Evolutionary conservation across 495 filamentous ascomycete genomes (phyloP), one percentile per base, ranked within the genome.

Genomic region (Stereocaulon alpinum): DNA sequence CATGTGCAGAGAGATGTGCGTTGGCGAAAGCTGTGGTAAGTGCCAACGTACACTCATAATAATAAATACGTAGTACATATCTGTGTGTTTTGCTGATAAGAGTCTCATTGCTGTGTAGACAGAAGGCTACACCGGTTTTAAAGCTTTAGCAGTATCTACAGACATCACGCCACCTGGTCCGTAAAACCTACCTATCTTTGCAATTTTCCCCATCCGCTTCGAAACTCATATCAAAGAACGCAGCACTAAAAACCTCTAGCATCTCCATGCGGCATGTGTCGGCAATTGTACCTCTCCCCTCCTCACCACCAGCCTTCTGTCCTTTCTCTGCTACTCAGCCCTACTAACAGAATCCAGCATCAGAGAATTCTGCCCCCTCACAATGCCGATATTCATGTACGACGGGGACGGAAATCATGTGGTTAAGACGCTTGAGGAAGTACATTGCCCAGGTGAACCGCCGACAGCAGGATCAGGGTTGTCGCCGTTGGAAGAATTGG

Each of bases 1-100:
- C 87, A 0, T 98, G 93, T 69, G 93, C 93, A n/a, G 93, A 97
- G 79, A 76, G 91, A 40, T 86, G 88, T 12, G 88, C 92, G 3
- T 73, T 96, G 62, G 86, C 80, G 3, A 89, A 81, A 55, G 93
- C 93, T n/a, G 78, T 96, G 52, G 79, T 86, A 65, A 61, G 52
- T 77, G 6, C 15, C 17, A 24, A 1, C 24, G 24, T 24, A 24
- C 24, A 24, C 24, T 24, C 24, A 24, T 24, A 24, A 24, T 3
- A 24, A 24, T 1, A 24, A n/a, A n/a, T n/a, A n/a, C n/a, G n/a
- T 24, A 3, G 24, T 24, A 24, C 24, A 24, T 24, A 24, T n/a
- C 24, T 24, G 1, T 24, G 24, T 24, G 24, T 24, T 24, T 24
- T 17, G 48, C 18, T 54, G 6, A 9, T 58, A 6, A 7, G 41